phyloP scores from a whole-genome alignment of 169 alveolate genomes.

The Theileria orientalis region DNA sequence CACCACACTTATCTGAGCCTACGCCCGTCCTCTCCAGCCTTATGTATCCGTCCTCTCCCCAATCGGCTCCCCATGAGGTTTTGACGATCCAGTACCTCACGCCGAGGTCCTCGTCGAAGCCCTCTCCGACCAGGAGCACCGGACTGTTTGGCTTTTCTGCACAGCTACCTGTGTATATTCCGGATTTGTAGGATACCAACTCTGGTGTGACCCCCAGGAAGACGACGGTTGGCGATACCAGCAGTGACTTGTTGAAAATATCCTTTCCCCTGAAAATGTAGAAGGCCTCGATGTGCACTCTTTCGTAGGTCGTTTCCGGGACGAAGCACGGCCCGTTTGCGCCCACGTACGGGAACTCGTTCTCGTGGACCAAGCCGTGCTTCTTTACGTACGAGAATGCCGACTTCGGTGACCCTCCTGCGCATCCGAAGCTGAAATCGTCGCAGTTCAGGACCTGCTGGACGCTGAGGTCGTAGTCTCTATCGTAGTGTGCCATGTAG shows the following conservation, averaged over 20 bases:
- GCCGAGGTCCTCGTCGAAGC: conserved; percentile 40
- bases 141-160: conserved; percentile 69
- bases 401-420: conserved; percentile 78
- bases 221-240: conserved; percentile 77
- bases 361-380: conserved; percentile 64
- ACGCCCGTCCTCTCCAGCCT: conserved; percentile 61
- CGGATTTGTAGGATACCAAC: conserved; percentile 73
- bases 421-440: conserved; percentile 67
- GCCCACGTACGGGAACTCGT: conserved; percentile 79
- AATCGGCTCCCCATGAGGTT: conserved; percentile 80
- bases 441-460: conserved; percentile 86
- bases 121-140: conserved; percentile 80
- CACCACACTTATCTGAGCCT: conserved; percentile 47
- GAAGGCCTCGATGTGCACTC: conserved; percentile 20
- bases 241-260: conserved; percentile 14
- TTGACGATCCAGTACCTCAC: conserved; percentile 72
- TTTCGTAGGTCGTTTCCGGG: conserved; percentile 68
- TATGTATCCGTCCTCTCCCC: conserved; percentile 83
- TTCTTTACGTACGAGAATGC: conserved; percentile 76
- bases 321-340: conserved; percentile 39
- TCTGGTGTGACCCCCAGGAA: conserved; percentile 82
- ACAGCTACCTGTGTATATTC: conserved; percentile 68
- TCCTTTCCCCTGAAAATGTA: conserved; percentile 2
- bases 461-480: conserved; percentile 67
- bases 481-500: conserved; percentile 54